Evolutionary conservation across 2,329 filamentous ascomycete species (phyloP), one percentile per base, ranked within the genome.

Genomic region (Parafenestella ontariensis): DNA sequence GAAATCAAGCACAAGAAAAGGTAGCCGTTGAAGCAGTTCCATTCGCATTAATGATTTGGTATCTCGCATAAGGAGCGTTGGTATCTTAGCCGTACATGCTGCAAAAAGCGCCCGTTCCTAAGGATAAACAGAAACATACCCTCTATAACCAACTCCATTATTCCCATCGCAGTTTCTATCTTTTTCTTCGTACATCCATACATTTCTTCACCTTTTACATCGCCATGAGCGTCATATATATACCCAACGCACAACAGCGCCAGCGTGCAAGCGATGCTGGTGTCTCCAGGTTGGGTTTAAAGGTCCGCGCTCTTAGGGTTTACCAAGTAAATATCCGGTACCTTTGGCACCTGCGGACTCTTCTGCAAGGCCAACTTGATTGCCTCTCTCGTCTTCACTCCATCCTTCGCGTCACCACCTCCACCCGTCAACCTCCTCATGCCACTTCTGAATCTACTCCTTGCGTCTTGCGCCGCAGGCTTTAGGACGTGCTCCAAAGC

Each of bases 351-450:
- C 56, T 77, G 76, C 3, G 80, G 80, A 54, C 77, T 79, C 67
- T 77, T 78, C 49, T 75, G 70, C 33, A 76, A 52, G 20, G 68
- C 68, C 48, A 63, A 53, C 43, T 73, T 74, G 29, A 77, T 68
- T 9, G 69, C 70, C 10, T 76, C 75, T 46, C 76, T 58, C 15
- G 69, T 70, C 51, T 72, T 75, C 10, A 76, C 62, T 11, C 72
- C 70, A 23, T 81, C 78, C 46, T 73, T 76, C 9, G 70, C 73
- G 37, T 77, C 75, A 0, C 74, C 73, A 5, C 76, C 71, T 36
- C 84, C 83, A 9, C 87, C 86, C 2, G 87, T 89, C 49, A 89
- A 77, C 48, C 87, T 78, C 6, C 87, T 78, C 78, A 89, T 84
- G 8, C 86, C 82, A 11, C 80, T 83, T 33, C 85, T 78, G 13